phyloP scores from a whole-genome alignment of 805 yeast genomes.

The Ogataea paraovalis region DNA sequence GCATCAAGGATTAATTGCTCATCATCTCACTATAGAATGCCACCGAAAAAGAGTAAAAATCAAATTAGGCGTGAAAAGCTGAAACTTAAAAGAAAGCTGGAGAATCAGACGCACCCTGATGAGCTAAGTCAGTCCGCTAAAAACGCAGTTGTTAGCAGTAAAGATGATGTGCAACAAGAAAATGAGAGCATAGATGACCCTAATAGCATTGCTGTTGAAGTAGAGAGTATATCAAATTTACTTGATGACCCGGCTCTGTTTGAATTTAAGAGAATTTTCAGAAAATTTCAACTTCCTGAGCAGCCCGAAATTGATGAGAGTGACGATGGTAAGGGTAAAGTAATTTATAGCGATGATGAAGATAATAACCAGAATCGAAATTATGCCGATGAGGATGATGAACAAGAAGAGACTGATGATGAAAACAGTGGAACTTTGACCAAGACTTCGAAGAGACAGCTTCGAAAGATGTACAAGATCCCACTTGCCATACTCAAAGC shows the following conservation, averaged over 20 bases:
- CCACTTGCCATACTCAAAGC: conserved; percentile 68
- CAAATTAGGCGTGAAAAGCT: conserved; percentile 50
- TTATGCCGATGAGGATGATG: conserved; percentile 19
- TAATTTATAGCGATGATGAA: conserved; percentile 19
- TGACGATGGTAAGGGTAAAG: conserved; percentile 14
- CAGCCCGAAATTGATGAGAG: background rate
- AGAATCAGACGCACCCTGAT: background rate
- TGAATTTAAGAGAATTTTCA: conserved; percentile 17
- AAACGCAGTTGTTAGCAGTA: conserved; percentile 2
- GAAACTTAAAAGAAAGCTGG: conserved; percentile 28
- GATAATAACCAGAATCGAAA: conserved; percentile 10
- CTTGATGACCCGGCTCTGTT: conserved; percentile 12
- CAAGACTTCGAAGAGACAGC: conserved; percentile 45
- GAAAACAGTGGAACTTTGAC: conserved; percentile 14
- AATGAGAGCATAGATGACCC: background rate
- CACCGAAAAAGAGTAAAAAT: conserved; percentile 43
- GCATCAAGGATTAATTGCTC: too few relatives aligned
- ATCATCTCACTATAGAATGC: background rate
- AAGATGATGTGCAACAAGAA: conserved; percentile 2
- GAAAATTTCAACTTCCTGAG: conserved; percentile 15
- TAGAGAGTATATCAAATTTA: conserved; percentile 1
- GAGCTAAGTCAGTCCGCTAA: background rate
- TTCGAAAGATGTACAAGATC: conserved; percentile 49
- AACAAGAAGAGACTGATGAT: conserved; percentile 7
- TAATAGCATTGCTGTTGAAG: conserved; percentile 4